phyloP scores from a whole-genome alignment of 192 early-diverging fungal species.

The Backusella tarrabulga region DNA sequence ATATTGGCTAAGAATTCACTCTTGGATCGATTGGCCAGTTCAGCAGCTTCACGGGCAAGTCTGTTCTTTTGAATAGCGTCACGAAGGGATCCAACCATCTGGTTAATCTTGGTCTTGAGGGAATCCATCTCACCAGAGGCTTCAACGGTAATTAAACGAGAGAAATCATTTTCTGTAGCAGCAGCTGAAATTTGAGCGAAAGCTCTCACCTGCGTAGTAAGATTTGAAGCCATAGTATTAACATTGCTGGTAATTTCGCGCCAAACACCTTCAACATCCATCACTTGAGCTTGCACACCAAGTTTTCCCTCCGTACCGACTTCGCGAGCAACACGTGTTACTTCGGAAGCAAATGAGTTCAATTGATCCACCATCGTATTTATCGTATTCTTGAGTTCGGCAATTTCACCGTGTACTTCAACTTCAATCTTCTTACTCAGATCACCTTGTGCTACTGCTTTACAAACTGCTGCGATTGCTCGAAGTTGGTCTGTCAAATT shows the following conservation, averaged over 20 bases:
- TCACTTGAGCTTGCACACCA: conserved; percentile 72
- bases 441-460: conserved; percentile 52
- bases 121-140: conserved; percentile 68
- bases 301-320: conserved; percentile 71
- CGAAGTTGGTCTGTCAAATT: conserved; percentile 53
- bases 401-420: conserved; percentile 51
- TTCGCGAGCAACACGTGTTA: conserved; percentile 58
- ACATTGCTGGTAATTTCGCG: conserved; percentile 69
- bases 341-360: conserved; percentile 57
- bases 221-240: conserved; percentile 58
- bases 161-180: conserved; percentile 54
- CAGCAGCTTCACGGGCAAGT: conserved; percentile 73
- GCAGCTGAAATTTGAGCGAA: conserved; percentile 63
- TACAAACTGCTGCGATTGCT: conserved; percentile 53
- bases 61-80: conserved; percentile 76
- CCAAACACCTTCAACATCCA: conserved; percentile 72
- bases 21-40: conserved; percentile 78
- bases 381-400: conserved; percentile 59
- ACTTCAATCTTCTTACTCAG: conserved; percentile 47
- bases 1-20: conserved; percentile 67
- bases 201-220: conserved; percentile 64
- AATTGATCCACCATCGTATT: conserved; percentile 62
- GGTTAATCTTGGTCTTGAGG: conserved; percentile 63
- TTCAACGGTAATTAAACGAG: conserved; percentile 57
- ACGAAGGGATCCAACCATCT: conserved; percentile 69